phyloP scores from a whole-genome alignment of 1,284 basidiomycete genomes.

The Leccinum variabile region DNA sequence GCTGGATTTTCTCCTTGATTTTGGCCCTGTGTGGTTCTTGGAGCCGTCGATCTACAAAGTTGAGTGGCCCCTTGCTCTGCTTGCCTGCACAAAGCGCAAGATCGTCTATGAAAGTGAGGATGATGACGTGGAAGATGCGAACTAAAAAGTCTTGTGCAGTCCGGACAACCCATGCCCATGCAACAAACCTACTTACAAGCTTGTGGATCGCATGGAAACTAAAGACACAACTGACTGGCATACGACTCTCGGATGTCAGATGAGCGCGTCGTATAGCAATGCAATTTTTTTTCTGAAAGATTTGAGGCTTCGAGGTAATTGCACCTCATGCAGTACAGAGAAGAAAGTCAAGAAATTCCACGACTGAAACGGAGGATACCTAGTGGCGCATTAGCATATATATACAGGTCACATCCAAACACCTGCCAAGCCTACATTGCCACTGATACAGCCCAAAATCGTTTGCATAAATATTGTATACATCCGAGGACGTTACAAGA shows the following conservation, averaged over 20 bases:
- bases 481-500: slow-evolving; percentile 1
- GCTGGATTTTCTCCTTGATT: no score
- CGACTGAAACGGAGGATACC: neutral
- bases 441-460: no score
- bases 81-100: no score
- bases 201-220: no score
- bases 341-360: neutral
- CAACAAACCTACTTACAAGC: no score
- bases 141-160: no score
- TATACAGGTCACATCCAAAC: neutral
- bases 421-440: neutral
- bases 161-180: no score
- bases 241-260: neutral
- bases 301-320: neutral
- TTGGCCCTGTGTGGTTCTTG: no score
- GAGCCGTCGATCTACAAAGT: no score
- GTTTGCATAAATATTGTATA: neutral
- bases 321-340: neutral
- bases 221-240: neutral
- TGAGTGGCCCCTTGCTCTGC: no score
- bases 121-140: no score
- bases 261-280: neutral
- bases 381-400: neutral
- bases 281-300: neutral
- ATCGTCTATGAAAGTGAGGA: neutral